These are phyloP conservation scores for Diplodia scrobiculata DNA, from an alignment of 2,329 filamentous ascomycete species.

Conservation along the genomic window DNA sequence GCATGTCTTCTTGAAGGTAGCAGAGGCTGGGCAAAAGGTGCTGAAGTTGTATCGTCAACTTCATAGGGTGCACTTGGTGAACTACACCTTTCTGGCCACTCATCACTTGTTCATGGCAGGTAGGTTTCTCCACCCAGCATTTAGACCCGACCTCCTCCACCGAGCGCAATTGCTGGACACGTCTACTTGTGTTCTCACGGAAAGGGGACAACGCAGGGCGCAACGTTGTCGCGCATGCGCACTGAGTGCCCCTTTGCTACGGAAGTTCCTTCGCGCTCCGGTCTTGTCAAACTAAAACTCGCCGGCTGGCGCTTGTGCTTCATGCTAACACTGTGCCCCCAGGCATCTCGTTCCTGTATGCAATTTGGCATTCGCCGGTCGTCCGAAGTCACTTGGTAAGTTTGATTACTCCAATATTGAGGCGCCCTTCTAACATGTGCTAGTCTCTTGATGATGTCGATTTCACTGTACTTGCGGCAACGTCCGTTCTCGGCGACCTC, in stretches of 20 bases:
- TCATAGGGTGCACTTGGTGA: conserved; percentile 84
- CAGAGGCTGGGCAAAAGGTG: conserved; percentile 91
- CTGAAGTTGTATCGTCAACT: conserved; percentile 86
- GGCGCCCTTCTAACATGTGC: conserved; percentile 8
- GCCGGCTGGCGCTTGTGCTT: background rate
- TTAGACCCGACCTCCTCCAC: background rate
- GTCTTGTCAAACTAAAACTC: no score
- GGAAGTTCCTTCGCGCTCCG: background rate
- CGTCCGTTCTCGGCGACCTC: conserved; percentile 86
- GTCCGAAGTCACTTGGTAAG: conserved; percentile 83
- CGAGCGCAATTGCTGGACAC: background rate
- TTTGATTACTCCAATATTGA: conserved; percentile 32
- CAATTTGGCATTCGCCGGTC: conserved; percentile 92
- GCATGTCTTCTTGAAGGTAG: conserved; percentile 88
- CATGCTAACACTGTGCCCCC: conserved; percentile 10
- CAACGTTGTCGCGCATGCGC: background rate
- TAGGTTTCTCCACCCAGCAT: conserved; percentile 42
- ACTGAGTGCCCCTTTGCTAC: background rate
- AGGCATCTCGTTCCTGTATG: conserved; percentile 89
- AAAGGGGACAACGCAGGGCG: background rate
- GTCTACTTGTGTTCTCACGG: background rate
- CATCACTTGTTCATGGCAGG: conserved; percentile 98
- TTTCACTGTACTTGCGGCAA: conserved; percentile 90
- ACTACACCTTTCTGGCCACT: conserved; percentile 93
- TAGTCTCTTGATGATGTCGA: conserved; percentile 92